A percentile compares a stretch with the other conserved stretches of the same genome.
Conservation (phyloP, 768 basidiomycete species). For the Leccinum boreale region DNA sequence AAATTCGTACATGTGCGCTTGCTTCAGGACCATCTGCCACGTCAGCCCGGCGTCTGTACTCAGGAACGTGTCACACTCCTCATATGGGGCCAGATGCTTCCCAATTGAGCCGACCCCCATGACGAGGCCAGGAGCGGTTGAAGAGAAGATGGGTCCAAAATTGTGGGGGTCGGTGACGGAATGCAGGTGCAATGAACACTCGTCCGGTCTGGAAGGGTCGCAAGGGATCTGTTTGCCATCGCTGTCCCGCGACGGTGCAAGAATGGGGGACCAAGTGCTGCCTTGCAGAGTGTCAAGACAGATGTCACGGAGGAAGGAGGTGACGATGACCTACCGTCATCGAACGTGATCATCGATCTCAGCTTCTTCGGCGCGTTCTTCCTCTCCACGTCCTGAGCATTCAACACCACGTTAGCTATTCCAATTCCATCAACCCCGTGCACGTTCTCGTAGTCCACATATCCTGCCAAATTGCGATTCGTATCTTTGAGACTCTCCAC, state of each 20-base stretch:
- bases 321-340: constrained; percentile 58
- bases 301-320: background rate
- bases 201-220: constrained; percentile 48
- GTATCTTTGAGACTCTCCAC: constrained; percentile 89
- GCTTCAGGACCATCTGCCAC: constrained; percentile 74
- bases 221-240: constrained; percentile 66
- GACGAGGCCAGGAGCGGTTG: constrained; percentile 88
- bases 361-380: constrained; percentile 68
- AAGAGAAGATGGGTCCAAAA: constrained; percentile 91
- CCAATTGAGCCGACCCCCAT: constrained; percentile 98
- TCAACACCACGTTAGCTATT: constrained; percentile 82
- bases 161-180: constrained; percentile 93
- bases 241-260: constrained; percentile 53
- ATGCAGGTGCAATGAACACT: constrained; percentile 86
- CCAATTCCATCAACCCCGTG: constrained; percentile 90
- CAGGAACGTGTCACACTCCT: constrained; percentile 90
- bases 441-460: constrained; percentile 89
- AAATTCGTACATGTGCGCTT: constrained; percentile 94
- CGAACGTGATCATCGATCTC: constrained; percentile 80
- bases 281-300: constrained; percentile 32
- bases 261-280: constrained; percentile 73
- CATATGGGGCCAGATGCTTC: constrained; percentile 60
- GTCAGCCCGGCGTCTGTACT: constrained; percentile 85
- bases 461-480: constrained; percentile 84
- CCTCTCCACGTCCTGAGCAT: constrained; percentile 79